Percentiles rank a stretch among this genome's conserved stretches.
Conservation (phyloP, 257 asterid genomes). For the Solanum dulcamara region DNA sequence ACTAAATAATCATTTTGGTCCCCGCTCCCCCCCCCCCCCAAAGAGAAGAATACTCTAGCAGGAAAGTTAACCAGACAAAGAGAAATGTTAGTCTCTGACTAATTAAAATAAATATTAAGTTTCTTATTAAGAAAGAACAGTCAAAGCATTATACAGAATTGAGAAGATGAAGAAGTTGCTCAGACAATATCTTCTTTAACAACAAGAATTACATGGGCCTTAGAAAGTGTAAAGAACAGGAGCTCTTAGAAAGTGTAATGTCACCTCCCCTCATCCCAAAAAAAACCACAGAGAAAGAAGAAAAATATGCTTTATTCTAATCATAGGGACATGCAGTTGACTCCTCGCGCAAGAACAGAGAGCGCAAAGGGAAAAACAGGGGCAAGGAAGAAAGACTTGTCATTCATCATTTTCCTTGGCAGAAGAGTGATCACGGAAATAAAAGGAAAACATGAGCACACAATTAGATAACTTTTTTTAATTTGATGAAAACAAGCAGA, state of each 20-base stretch:
- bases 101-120: not conserved
- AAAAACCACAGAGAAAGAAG: not conserved
- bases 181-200: not conserved
- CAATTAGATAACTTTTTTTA: not conserved
- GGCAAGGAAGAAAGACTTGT: not conserved
- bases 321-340: not conserved
- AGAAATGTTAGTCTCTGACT: not conserved
- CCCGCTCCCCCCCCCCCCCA: not conserved
- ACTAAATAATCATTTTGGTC: not conserved
- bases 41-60: not conserved
- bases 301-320: not conserved
- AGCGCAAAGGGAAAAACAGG: not conserved
- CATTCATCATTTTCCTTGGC: not conserved
- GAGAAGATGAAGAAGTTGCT: not conserved
- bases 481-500: not conserved
- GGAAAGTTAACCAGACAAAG: not conserved
- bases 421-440: not conserved
- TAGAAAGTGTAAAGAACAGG: not conserved
- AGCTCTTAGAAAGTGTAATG: not conserved
- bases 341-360: not conserved
- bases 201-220: not conserved
- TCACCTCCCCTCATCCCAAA: not conserved
- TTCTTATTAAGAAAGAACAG: not conserved
- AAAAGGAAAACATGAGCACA: not conserved
- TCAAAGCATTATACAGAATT: not conserved